Evolutionary conservation across 2,329 filamentous ascomycete species (phyloP).

Genomic region (Pyrenophora teres): DNA sequence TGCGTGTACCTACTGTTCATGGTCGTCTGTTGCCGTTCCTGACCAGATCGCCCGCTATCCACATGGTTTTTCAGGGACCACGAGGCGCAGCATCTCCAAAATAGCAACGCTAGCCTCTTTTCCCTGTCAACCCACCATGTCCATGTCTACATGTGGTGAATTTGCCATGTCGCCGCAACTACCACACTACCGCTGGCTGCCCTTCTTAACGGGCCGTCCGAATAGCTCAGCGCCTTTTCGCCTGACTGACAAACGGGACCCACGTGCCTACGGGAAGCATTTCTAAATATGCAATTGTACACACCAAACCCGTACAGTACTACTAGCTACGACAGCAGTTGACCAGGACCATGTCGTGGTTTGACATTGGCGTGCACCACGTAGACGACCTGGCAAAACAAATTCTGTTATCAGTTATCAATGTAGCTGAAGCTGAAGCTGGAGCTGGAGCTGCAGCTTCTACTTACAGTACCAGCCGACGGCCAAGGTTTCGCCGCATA

Average conservation of each 20-base stretch:
- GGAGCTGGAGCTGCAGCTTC: background rate
- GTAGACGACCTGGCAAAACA: background rate
- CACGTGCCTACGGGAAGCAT: background rate
- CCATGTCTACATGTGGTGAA: conserved; percentile 16
- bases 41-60: conserved; percentile 42
- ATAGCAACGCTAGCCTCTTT: conserved; percentile 39
- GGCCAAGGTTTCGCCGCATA: conserved; percentile 7
- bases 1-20: background rate
- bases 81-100: conserved; percentile 42
- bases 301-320: background rate
- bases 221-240: background rate
- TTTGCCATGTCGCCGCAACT: conserved; percentile 16
- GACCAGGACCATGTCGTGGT: too few species aligned
- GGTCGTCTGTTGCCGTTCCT: conserved; percentile 29
- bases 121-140: conserved; percentile 16
- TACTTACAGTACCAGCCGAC: conserved; percentile 4
- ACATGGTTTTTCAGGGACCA: conserved; percentile 27
- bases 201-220: conserved; percentile 13
- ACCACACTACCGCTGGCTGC: conserved; percentile 17
- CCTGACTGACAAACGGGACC: too few species aligned
- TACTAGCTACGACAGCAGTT: too few species aligned
- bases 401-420: background rate
- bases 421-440: conserved; percentile 2
- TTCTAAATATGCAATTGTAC: background rate
- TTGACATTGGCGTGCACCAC: too few species aligned